Percentiles rank a stretch among this genome's conserved stretches.
These are phyloP conservation scores for Nitzschia sp. DNA, from an alignment of 108 stramenopile species.

Conservation along the genomic window DNA sequence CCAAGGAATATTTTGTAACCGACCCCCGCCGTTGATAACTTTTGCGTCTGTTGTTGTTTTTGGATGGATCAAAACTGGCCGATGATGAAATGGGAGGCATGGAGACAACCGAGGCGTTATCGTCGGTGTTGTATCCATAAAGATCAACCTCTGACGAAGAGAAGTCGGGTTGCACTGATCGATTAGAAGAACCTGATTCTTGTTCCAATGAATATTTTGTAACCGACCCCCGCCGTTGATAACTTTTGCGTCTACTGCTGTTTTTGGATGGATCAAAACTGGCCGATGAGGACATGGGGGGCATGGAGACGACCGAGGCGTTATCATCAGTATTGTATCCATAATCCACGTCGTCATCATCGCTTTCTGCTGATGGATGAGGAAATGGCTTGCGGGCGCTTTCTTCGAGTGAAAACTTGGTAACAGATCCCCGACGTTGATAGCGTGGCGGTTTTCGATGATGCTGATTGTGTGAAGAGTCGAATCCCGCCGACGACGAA, in stretches of 20 bases:
- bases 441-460: not conserved
- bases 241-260: not conserved
- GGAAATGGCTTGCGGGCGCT: too few relatives aligned
- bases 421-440: constrained; percentile 1
- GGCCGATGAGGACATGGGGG: not conserved
- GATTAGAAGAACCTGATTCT: not conserved
- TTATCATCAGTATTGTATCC: constrained; percentile 5
- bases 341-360: not conserved
- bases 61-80: not conserved
- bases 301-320: constrained; percentile 3
- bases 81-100: not conserved
- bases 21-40: not conserved
- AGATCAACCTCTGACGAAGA: not conserved
- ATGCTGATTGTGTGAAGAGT: not conserved
- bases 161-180: not conserved
- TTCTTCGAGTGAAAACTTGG: not conserved
- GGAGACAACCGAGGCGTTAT: constrained; percentile 1
- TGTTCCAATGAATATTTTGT: not conserved
- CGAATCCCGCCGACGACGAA: not conserved
- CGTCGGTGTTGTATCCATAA: constrained; percentile 18
- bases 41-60: not conserved
- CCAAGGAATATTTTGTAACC: not conserved
- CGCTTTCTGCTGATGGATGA: too few relatives aligned
- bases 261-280: not conserved
- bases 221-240: not conserved